Evolutionary conservation across 1,284 basidiomycete species (phyloP), one percentile per base, ranked within the genome.

Genomic region (Lentinula novae-zelandiae): DNA sequence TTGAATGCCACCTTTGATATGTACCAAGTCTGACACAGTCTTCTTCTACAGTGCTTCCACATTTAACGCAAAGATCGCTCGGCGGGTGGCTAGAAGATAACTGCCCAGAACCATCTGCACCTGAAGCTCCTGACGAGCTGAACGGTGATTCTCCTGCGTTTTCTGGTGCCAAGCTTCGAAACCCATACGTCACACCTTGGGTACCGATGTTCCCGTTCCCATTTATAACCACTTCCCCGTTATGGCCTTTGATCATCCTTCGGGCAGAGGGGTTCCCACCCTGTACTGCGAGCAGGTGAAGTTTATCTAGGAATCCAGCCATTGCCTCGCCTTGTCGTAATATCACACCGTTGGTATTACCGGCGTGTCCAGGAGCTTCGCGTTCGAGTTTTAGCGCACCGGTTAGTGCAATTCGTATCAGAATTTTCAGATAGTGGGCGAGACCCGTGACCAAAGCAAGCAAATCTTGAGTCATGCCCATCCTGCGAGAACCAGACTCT

Each of bases 401-500:
- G 0, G 97, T 98, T 50, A 99, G 80, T 6, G 97, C 96, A 64
- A 99, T 98, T 54, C 96, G 91, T 68, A 99, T 99, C 58, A 99
- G 85, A 72, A 99, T 98, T 80, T 99, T 99, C 72, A 99, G 89
- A 75, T 99, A 99, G 75, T 99, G 96, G 3, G 96, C 96, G 34
- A 99, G 83, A 39, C 97, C 96, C 0, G 97, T 99, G 60, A 99
- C 96, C 53, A 99, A 87, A n/a, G 95, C 94, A 39, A 99, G 85
- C 7, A 99, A 81, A 69, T 99, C 96, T 75, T 98, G 94, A 17
- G 96, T 98, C 89, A 98, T 97, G 27, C 57, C 57, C 57, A 58
- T 58, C 51, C 57, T 40, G 10, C 57, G 49, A 9, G 92, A 86
- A 42, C 92, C 93, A 0, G 92, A 93, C 73, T 96, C 93, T 75